phyloP scores from a whole-genome alignment of 1,284 basidiomycete species.

The Pseudozyma thailandica region DNA sequence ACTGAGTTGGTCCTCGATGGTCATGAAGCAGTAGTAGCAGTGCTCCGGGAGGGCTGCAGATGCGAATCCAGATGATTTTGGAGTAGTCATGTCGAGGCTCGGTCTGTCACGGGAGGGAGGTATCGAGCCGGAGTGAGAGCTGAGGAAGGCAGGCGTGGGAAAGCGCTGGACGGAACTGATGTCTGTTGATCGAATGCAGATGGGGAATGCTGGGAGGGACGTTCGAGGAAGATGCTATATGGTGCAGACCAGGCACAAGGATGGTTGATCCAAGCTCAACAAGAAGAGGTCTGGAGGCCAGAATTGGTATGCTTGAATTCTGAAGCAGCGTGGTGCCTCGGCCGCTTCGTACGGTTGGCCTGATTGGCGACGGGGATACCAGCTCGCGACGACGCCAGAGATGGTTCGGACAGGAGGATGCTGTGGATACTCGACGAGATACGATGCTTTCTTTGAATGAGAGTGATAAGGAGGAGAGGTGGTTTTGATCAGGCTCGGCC shows the following conservation, averaged over 20 bases:
- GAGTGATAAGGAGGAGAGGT: background rate
- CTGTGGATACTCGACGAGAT: background rate
- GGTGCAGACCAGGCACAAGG: conserved; percentile 31
- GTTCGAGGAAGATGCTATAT: background rate
- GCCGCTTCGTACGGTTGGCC: background rate
- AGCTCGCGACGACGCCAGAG: conserved; percentile 30
- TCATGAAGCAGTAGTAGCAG: conserved; percentile 71
- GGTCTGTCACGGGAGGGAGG: too few relatives aligned
- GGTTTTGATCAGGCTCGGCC: background rate
- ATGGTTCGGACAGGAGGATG: background rate
- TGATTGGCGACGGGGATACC: conserved; percentile 18
- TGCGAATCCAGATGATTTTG: background rate
- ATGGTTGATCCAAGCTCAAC: too few relatives aligned
- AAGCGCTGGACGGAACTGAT: background rate
- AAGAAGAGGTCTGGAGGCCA: background rate
- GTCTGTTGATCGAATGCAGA: background rate
- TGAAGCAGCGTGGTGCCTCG: conserved; percentile 12
- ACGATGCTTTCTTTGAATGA: background rate
- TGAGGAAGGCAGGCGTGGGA: too few relatives aligned
- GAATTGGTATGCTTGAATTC: background rate
- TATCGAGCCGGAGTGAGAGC: too few relatives aligned
- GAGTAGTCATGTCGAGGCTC: conserved; percentile 28
- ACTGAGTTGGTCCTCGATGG: conserved; percentile 69
- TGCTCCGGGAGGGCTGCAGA: conserved; percentile 65
- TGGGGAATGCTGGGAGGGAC: background rate